Percentiles rank a stretch among this genome's conserved stretches.
phyloP scores from a whole-genome alignment of 305 asterid genomes.

The Stenogyne calaminthoides region DNA sequence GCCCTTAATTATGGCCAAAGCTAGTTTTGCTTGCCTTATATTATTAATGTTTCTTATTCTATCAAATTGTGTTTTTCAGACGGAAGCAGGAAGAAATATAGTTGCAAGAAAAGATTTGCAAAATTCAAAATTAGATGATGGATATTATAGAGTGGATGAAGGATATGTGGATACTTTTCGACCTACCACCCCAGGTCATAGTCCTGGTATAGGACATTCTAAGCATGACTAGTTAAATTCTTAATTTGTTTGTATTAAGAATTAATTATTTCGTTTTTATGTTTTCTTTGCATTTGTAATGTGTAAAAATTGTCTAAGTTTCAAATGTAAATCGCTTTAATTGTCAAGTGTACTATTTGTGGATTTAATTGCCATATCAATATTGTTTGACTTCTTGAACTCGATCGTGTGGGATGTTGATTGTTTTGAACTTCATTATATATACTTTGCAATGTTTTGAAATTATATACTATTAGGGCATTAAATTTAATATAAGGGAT shows the following conservation, averaged over 20 bases:
- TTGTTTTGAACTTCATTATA: too few species aligned
- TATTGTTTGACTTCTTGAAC: too few species aligned
- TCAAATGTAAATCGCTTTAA: background rate
- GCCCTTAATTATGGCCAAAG: slow-evolving; percentile 27
- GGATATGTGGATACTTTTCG: slow-evolving; percentile 47
- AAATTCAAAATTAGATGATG: background rate
- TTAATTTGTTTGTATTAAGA: background rate
- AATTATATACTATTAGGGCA: too few species aligned
- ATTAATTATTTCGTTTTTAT: background rate
- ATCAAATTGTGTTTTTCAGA: slow-evolving; percentile 20
- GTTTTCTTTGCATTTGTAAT: background rate
- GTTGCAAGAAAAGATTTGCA: background rate
- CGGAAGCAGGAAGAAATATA: slow-evolving; percentile 31
- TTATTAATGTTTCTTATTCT: slow-evolving; percentile 28
- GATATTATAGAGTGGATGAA: slow-evolving; percentile 23
- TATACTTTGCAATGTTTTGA: too few species aligned
- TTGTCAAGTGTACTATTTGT: background rate
- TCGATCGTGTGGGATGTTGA: too few species aligned
- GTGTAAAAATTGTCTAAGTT: background rate
- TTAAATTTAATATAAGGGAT: too few species aligned
- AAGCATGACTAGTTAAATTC: slow-evolving; percentile 35
- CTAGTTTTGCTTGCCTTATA: slow-evolving; percentile 28
- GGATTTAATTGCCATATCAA: background rate
- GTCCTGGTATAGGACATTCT: slow-evolving; percentile 74
- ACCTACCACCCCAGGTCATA: slow-evolving; percentile 53